Evolutionary conservation across 1,139 yeast genomes (phyloP), one percentile per base, ranked within the genome.

Genomic region (Geotrichum fermentans): DNA sequence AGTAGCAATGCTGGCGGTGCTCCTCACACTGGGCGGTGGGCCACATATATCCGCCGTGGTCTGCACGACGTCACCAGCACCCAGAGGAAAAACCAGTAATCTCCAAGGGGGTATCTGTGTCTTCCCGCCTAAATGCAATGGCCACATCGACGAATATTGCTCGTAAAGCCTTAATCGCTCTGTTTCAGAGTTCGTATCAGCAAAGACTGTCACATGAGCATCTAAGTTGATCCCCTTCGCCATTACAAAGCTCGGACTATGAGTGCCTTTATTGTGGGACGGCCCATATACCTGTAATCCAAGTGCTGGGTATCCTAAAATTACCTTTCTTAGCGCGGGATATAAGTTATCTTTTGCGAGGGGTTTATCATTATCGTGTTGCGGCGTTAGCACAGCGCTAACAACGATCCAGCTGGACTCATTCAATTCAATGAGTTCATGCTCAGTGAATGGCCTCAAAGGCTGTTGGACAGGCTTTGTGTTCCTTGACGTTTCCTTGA

Each of bases 71-170:
- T 16, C 36, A 3, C 13, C 38, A 5, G 17, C 24, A n/a, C 38
- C 20, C 38, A 34, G 3, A 6, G 38, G 38, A 14, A 47, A 32
- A 4, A 49, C 32, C 16, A 37, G 7, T 14, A 49, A 34, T 21
- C 47, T 30, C 52, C 52, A 49, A 21, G 47, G 49, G 1, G 44
- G 44, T n/a, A 33, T 33, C 16, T 4, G 10, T 4, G 37, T 41
- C 2, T 38, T 37, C 22, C 11, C 7, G 1, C 42, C 39, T 21
- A 42, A 41, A 17, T 13, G 14, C n/a, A n/a, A n/a, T n/a, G n/a
- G n/a, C n/a, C n/a, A n/a, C 2, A 13, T 39, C 2, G 24, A 34
- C 7, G 49, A 17, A 29, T 40, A n/a, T 34, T 34, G 21, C 18
- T 26, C 34, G 21, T 45, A 45, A n/a, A 45, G 3, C 2, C 14